These are phyloP conservation scores for Rhipidocladum racemiflorum DNA, from an alignment of 176 grass and related monocot genomes.

Conservation along the genomic window DNA sequence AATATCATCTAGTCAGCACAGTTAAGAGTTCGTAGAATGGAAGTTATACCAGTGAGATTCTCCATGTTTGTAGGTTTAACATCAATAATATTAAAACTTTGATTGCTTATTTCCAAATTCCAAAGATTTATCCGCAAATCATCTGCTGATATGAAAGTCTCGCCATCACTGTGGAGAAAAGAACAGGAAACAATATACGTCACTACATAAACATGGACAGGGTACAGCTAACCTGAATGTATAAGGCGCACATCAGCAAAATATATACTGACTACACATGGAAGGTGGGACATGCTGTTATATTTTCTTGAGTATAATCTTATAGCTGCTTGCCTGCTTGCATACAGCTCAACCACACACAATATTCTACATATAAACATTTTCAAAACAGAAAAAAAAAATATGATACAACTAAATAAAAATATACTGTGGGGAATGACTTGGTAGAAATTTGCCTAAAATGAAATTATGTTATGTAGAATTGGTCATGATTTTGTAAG, in stretches of 20 bases:
- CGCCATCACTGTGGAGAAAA: conserved; percentile 52
- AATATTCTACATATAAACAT: neutral
- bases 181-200: conserved; percentile 23
- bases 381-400: neutral
- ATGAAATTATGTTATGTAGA: neutral
- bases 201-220: conserved; percentile 38
- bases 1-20: conserved; percentile 6
- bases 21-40: conserved; percentile 20
- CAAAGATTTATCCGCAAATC: conserved; percentile 94
- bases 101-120: conserved; percentile 88
- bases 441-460: neutral
- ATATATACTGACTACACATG: neutral
- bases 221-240: conserved; percentile 11
- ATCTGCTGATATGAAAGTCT: conserved; percentile 93
- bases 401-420: neutral
- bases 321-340: neutral
- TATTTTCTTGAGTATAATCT: conserved; percentile 15
- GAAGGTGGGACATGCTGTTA: neutral
- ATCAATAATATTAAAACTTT: conserved; percentile 93
- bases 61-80: conserved; percentile 95
- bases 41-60: conserved; percentile 73
- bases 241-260: conserved; percentile 16
- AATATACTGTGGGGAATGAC: neutral
- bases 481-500: neutral
- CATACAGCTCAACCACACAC: neutral